These are phyloP conservation scores for Arthrocladium fulminans DNA, from an alignment of 2,329 filamentous ascomycete genomes.

Conservation along the genomic window DNA sequence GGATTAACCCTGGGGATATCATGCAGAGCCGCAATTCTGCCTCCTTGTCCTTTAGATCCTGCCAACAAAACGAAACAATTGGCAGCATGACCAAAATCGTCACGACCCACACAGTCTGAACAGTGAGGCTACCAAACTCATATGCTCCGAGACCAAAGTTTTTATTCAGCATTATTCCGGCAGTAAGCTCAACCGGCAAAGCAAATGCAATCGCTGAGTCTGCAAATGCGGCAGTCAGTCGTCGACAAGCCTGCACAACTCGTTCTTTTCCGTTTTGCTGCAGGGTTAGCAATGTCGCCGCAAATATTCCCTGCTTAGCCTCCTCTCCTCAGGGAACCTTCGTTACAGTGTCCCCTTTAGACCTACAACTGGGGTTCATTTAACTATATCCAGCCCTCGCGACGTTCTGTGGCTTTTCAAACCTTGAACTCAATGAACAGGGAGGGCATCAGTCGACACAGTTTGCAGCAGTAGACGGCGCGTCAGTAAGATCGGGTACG, in stretches of 20 bases:
- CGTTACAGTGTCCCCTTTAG: too few species aligned
- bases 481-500: too few species aligned
- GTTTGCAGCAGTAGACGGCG: too few species aligned
- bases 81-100: background rate
- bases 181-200: background rate
- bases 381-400: too few species aligned
- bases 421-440: too few species aligned
- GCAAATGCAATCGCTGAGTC: conserved; percentile 1
- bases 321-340: too few species aligned
- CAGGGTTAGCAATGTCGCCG: background rate
- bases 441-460: too few species aligned
- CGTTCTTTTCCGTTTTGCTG: background rate
- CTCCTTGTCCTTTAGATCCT: background rate
- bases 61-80: conserved; percentile 1
- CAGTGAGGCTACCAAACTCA: background rate
- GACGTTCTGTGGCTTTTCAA: too few species aligned
- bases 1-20: conserved; percentile 56
- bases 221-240: background rate
- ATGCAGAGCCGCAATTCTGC: conserved; percentile 15
- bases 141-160: background rate
- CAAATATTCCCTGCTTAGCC: too few species aligned
- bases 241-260: background rate
- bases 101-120: background rate
- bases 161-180: background rate
- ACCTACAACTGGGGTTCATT: too few species aligned